Base-by-base conservation (phyloP, 768 basidiomycete species). In the Pleurotus eryngii region DNA sequence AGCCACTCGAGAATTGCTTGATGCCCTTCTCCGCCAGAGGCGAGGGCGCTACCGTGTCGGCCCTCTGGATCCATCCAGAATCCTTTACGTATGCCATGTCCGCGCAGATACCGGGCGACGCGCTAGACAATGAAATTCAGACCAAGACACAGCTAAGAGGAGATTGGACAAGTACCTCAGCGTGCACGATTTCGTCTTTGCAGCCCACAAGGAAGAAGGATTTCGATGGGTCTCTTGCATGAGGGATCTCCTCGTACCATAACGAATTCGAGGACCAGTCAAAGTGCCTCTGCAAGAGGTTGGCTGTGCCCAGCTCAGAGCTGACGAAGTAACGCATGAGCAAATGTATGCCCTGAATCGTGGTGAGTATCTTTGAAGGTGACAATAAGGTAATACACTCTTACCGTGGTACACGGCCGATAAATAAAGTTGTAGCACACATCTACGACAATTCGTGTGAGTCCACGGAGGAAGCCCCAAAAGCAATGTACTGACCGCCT, bases 381-480 rank as follows among this genome's bases (percentile, higher is more conserved):
- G 37, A 24, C 18, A 61, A 46, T 45, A 48, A 35, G 30, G 27
- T 40, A 46, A 59, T 56, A 26, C 53, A 24, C 46, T 72, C 82
- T 60, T 71, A 87, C 90, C 27, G 82, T 87, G 47, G 71, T 76
- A 49, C 87, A 86, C 26, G 75, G 77, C 5, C 83, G 78, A 68
- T 95, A 96, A 53, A 95, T 75, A 72, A 96, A 96, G 67, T 93
- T 94, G 73, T 89, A 90, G 68, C 94, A 95, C 24, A 95, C 84
- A 70, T 94, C 92, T 89, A 63, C 18, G 24, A 35, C 46, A 55
- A 56, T n/a, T 24, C 35, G 42, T 57, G 30, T 50, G 57, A 46
- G 35, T 48, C 11, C 51, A 15, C 15, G 22, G 43, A 17, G 20
- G n/a, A 27, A 46, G 11, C 57, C n/a, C 11, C 30, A 8, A 37